These are phyloP conservation scores for Acanthamoeba rhysodes DNA, from an alignment of 208 protist species.

Conservation along the genomic window DNA sequence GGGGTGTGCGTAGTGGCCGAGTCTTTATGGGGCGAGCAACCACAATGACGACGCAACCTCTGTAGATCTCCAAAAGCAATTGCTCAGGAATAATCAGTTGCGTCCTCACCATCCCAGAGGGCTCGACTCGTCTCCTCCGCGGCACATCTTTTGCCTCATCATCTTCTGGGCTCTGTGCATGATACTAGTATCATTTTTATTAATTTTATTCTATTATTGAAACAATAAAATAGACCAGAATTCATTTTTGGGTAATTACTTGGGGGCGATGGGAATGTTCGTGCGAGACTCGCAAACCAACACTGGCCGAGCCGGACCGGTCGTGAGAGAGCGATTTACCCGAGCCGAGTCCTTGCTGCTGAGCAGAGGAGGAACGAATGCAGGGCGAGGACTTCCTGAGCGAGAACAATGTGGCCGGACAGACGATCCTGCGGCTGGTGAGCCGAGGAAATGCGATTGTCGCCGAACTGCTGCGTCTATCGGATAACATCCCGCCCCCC, in stretches of 20 bases:
- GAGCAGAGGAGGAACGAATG: not conserved
- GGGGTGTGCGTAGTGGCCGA: slow-evolving; percentile 55
- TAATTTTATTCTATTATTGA: too few relatives aligned
- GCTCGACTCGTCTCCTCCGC: slow-evolving; percentile 49
- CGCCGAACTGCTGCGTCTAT: slow-evolving; percentile 95
- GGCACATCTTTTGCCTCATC: not conserved
- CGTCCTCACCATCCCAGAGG: not conserved
- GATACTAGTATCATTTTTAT: too few relatives aligned
- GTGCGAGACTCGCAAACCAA: not conserved
- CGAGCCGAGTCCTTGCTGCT: too few relatives aligned
- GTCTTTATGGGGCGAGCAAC: slow-evolving; percentile 64
- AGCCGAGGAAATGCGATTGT: slow-evolving; percentile 92
- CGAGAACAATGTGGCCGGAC: slow-evolving; percentile 94
- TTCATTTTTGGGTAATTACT: not conserved
- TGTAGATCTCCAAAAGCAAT: slow-evolving; percentile 43
- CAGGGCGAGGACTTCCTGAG: slow-evolving; percentile 90
- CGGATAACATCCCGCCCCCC: slow-evolving; percentile 94
- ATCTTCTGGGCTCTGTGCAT: too few relatives aligned
- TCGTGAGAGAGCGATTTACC: too few relatives aligned
- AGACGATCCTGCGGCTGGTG: slow-evolving; percentile 94
- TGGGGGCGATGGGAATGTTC: not conserved
- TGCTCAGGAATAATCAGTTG: slow-evolving; percentile 55
- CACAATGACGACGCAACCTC: slow-evolving; percentile 3
- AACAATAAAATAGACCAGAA: too few relatives aligned
- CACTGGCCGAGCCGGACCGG: too few relatives aligned